Evolutionary conservation across 2,329 filamentous ascomycete genomes (phyloP), one percentile per base, ranked within the genome.

Genomic region (Colletotrichum navitas): DNA sequence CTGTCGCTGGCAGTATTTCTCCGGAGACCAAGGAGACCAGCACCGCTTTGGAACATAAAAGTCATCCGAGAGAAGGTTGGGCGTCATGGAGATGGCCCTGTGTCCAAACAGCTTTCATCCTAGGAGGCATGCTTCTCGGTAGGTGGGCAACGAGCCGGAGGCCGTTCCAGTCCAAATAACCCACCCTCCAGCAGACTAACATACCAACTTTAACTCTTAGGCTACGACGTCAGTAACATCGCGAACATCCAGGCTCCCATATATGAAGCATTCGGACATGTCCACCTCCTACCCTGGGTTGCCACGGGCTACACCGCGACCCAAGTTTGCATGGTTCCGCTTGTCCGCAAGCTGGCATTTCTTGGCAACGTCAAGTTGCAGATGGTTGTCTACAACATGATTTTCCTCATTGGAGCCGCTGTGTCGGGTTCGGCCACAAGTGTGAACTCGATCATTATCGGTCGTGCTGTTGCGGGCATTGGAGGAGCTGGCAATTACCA

Each of bases 171-270:
- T 16, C 14, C 11, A 54, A 24, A 12, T 3, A 6, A 32, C 6
- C 3, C n/a, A n/a, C 39, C 36, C 12, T 1, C 10, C 10, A 12
- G 32, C 12, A 16, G 47, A n/a, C 54, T 47, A 16, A 56, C 10
- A 24, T 16, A 5, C 7, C n/a, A 1, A 32, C 21, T 11, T 6
- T 2, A 14, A 21, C 21, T 29, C 3, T 2, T 1, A 83, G 82
- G 82, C 24, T 84, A 83, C 74, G 82, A 84, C 71, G 77, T 83
- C 10, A 81, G 81, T 72, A 83, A 85, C 66, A 83, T 85, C 24
- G 85, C 87, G 10, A 86, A 89, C 74, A 86, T 88, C 59, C 90
- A 90, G 77, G 81, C 80, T 11, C 87, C 86, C 4, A 85, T 91
- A 60, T 90, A 91, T 77, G 80, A 86, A 63, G 86, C 85, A 29